Base-by-base conservation (phyloP, 192 early-diverging fungal species). In the Endogone sp. region DNA sequence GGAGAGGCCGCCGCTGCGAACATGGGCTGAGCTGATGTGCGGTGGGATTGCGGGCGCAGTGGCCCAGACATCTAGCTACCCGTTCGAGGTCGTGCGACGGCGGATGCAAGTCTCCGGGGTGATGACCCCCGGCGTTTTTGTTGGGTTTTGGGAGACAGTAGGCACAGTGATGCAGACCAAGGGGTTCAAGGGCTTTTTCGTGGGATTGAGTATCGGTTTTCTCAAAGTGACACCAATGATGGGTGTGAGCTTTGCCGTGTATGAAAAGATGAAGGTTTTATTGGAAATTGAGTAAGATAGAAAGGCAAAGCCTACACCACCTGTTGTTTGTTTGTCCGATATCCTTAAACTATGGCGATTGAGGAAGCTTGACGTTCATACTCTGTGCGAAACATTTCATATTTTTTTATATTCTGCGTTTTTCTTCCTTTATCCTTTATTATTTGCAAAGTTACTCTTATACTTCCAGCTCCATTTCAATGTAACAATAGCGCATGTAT, bases 151-250 rank as follows among this genome's bases (percentile, higher is more conserved):
- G 64, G 80, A 87, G 30, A 91, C 91, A 20, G 81, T 82, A 2
- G 76, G 71, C 54, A 76, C 78, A 4, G 91, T 99, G 62, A 93
- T 87, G 75, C 57, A 62, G 31, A 73, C 75, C 32, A 82, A 82
- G 24, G 95, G 95, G 25, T 76, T 85, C 56, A 84, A 86, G 28
- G 97, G 97, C 6, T 97, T 97, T 77, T 99, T 90, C 86, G 94
- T 99, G 13, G 97, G 97, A n/a, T 81, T 99, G 57, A 94, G 88
- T 28, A 99, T 99, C 75, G 97, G 97, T 31, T 99, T 94, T 75
- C 74, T 99, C 71, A 99, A 99, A 76, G 91, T 99, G 3, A 86
- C 87, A 28, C 97, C 97, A 0, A 95, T 99, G 95, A 87, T 87
- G 68, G 95, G 92, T 6, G 88, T 95, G 22, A 87, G 86, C 22